These are phyloP conservation scores for Colletotrichum brevisporum DNA, from an alignment of 2,329 filamentous ascomycete genomes.

Conservation along the genomic window DNA sequence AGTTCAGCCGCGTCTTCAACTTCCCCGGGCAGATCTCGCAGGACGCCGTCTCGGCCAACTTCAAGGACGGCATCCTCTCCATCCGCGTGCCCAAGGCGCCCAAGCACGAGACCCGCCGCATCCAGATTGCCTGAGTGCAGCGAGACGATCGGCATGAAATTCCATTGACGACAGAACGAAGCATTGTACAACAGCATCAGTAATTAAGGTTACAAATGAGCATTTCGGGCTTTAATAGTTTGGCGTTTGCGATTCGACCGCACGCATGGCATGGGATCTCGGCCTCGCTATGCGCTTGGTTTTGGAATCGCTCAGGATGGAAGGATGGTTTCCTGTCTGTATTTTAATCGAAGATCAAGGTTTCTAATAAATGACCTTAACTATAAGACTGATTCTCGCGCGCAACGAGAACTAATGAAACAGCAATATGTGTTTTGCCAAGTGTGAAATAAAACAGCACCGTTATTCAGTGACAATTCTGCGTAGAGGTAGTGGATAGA, in stretches of 20 bases:
- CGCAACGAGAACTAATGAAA: too few relatives aligned
- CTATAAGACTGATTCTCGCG: too few relatives aligned
- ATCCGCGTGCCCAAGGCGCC: constrained; percentile 77
- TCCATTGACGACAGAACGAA: neutral
- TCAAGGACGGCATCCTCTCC: constrained; percentile 76
- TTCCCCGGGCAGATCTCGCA: constrained; percentile 77
- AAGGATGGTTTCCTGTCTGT: too few relatives aligned
- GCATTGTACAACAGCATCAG: constrained; percentile 14
- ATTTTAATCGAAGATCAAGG: too few relatives aligned
- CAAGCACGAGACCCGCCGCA: constrained; percentile 70
- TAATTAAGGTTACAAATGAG: neutral
- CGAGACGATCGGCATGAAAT: too few relatives aligned
- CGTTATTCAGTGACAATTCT: too few relatives aligned
- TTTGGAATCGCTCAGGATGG: neutral
- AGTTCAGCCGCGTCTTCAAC: constrained; percentile 77
- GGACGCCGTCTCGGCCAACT: constrained; percentile 71
- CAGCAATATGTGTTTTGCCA: too few relatives aligned
- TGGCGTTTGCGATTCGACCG: neutral
- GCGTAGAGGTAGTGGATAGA: too few relatives aligned
- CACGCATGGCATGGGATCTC: constrained; percentile 13
- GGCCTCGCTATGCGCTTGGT: neutral
- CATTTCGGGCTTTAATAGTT: neutral
- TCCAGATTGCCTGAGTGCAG: constrained; percentile 63
- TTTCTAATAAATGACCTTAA: too few relatives aligned
- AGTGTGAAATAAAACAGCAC: too few relatives aligned